These are phyloP conservation scores for Leccinum disarticulatum DNA, from an alignment of 768 basidiomycete genomes.

Conservation along the genomic window DNA sequence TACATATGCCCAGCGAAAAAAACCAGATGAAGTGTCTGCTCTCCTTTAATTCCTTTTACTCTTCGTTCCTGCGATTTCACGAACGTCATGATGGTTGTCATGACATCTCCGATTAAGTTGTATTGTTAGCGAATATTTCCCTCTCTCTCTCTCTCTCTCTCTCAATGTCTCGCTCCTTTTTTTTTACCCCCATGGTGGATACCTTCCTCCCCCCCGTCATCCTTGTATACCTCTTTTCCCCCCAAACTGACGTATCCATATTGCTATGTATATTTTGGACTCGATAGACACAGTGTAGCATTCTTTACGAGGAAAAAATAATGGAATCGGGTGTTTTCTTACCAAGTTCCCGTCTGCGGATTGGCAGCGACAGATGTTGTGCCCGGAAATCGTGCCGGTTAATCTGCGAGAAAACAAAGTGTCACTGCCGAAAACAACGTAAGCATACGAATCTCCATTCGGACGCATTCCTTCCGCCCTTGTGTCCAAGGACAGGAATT, in stretches of 20 bases:
- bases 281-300: not conserved
- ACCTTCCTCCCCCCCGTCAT: slow-evolving; percentile 7
- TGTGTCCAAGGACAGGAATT: too few species aligned
- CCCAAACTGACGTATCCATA: not conserved
- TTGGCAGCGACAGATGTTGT: too few species aligned
- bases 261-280: not conserved
- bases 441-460: too few species aligned
- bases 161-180: slow-evolving; percentile 3
- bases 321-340: not conserved
- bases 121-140: slow-evolving; percentile 26
- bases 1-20: not conserved
- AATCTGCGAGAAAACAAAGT: too few species aligned
- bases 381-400: too few species aligned
- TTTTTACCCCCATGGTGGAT: slow-evolving; percentile 13
- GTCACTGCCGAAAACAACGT: too few species aligned
- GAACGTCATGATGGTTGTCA: not conserved
- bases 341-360: not conserved
- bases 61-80: not conserved
- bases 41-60: not conserved
- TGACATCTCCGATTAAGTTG: slow-evolving; percentile 16
- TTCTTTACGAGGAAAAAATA: not conserved
- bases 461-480: too few species aligned
- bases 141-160: not conserved
- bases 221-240: not conserved
- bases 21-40: not conserved